Evolutionary conservation across 75 land plant genomes (phyloP), one percentile per base, ranked within the genome.

Genomic region (Ceratopteris richardii): DNA sequence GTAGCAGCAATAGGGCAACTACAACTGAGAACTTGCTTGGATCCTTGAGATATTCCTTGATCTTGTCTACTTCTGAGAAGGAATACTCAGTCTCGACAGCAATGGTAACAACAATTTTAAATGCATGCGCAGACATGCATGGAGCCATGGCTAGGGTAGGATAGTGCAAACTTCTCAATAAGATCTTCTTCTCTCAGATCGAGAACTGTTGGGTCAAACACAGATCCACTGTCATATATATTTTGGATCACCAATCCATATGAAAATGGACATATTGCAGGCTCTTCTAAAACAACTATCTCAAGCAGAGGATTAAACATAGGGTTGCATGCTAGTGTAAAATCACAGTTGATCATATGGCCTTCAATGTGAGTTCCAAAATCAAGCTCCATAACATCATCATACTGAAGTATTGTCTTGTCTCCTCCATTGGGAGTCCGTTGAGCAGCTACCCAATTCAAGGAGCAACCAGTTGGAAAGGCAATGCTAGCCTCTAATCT

Each of bases 351-450:
- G 52, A 92, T 77, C 48, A 92, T 92, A 63, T 61, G 84, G 88
- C 97, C 97, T 80, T 92, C 96, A 64, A 92, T 71, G 55, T 92
- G 97, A 28, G 97, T 92, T 67, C 97, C 97, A 80, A 89, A 92
- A 68, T 92, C 97, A 62, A 92, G 66, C 66, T 92, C 88, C 97
- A 92, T 92, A 44, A 92, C 97, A 82, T 92, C 97, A 77, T 92
- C 97, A 74, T 89, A 92, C 76, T 92, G 95, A 58, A 92, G 89
- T n/a, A 92, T 95, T 50, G 97, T 92, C 61, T 82, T 89, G 62
- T 92, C 97, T 44, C 97, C 96, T 52, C 82, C 31, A 56, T 92
- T 92, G 57, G n/a, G 97, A 17, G 97, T 92, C 96, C 96, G 88
- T 55, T 92, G 97, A 20, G 97, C 97, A 63, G 97, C 97, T 68